Evolutionary conservation across 2,329 filamentous ascomycete genomes (phyloP).

Genomic region (Ascochyta viciae-villosae): DNA sequence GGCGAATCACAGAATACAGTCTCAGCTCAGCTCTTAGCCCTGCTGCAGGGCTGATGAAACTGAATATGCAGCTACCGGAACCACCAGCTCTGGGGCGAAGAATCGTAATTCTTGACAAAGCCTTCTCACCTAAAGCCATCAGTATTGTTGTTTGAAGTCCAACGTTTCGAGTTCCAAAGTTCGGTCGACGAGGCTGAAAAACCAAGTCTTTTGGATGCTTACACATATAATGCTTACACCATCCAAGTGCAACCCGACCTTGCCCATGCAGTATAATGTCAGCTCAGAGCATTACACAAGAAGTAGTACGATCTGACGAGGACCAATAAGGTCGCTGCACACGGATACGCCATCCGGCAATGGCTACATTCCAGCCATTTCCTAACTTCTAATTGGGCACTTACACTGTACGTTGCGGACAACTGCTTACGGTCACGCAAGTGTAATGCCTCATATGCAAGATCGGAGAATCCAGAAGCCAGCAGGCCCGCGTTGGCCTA

Average conservation of each 20-base stretch:
- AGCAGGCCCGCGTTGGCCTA: slow-evolving; percentile 13
- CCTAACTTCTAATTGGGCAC: slow-evolving; percentile 19
- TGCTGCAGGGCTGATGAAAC: slow-evolving; percentile 20
- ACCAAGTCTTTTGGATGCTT: not conserved
- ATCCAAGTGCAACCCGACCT: not conserved
- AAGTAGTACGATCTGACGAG: not conserved
- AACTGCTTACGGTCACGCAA: slow-evolving; percentile 25
- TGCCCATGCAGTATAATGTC: not conserved
- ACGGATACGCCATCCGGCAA: slow-evolving; percentile 2
- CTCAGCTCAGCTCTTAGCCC: slow-evolving; percentile 27
- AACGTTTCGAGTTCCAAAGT: not conserved
- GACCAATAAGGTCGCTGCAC: not conserved
- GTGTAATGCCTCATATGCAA: slow-evolving; percentile 15
- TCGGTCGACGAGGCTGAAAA: not conserved
- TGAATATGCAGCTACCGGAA: slow-evolving; percentile 4
- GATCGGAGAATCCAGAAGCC: slow-evolving; percentile 16
- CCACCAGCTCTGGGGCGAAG: not conserved
- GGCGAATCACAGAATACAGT: slow-evolving; percentile 22
- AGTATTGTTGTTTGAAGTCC: too few species aligned
- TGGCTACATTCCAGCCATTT: not conserved
- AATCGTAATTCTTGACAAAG: too few species aligned
- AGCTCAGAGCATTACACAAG: slow-evolving; percentile 4
- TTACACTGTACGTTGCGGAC: slow-evolving; percentile 14
- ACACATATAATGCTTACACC: slow-evolving; percentile 1
- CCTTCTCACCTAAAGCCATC: too few species aligned